Evolutionary conservation across 2,329 filamentous ascomycete genomes (phyloP), one percentile per base, ranked within the genome.

Genomic region (Aureobasidium vineae): DNA sequence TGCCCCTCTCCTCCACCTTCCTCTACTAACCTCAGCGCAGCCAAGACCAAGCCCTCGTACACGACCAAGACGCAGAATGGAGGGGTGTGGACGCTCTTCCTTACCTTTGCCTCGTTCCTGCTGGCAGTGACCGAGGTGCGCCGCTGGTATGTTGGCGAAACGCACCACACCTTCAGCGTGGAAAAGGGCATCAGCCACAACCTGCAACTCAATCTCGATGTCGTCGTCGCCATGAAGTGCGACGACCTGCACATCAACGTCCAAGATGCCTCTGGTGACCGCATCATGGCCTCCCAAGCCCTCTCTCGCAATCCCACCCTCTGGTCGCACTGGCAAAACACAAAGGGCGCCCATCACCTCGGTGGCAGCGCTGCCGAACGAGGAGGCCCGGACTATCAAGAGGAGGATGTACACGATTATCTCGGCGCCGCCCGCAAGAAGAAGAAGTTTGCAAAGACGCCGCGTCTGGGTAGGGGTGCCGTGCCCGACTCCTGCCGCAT

Each of bases 11-110:
- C 40, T 28, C 31, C 21, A n/a, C 21, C 21, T 41, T 36, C 26
- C 50, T n/a, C 54, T 26, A 47, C n/a, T 28, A 28, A 52, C 13
- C 2, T n/a, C 28, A 5, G 66, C 31, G 59, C 75, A 97, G 93
- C 95, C 71, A 98, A 99, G 83, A 91, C 94, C 64, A 98, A 98
- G 81, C 87, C 93, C 19, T 92, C 94, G 75, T 99, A 97, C 79
- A 88, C 95, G 65, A 89, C 90, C 54, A 86, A 88, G 70, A 96
- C 92, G 38, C 85, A 90, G 43, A 90, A 90, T 73, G 96, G 95
- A 73, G 94, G 94, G 69, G 92, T 96, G 80, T 97, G 93, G 90
- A 98, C 95, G 26, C 85, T 97, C 56, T 85, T 88, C 61, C 90
- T 99, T 80, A 81, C 90, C 68, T 69, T 90, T 60, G 82, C 96